Percentiles rank a stretch among this genome's conserved stretches.
phyloP scores from a whole-genome alignment of 345 rosid genomes.

The Lepidium aucheri region DNA sequence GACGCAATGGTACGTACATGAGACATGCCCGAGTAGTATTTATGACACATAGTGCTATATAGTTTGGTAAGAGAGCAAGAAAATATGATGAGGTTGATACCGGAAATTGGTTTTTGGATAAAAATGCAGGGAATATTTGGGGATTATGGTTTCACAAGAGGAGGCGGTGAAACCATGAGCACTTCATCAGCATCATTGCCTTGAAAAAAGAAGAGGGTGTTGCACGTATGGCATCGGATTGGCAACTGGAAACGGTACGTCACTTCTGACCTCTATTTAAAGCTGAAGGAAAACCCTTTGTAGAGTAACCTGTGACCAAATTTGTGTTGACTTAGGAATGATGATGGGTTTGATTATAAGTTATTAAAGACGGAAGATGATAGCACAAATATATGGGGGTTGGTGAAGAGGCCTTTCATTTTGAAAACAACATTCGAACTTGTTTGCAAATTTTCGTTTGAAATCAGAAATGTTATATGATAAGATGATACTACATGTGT shows the following conservation, averaged over 20 bases:
- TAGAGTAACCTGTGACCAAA: neutral
- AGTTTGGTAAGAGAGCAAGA: neutral
- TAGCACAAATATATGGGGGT: neutral
- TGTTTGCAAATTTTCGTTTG: neutral
- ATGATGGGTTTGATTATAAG: neutral
- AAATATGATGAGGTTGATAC: neutral
- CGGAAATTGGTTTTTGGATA: neutral
- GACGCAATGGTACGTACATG: constrained; percentile 65
- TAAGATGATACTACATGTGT: neutral
- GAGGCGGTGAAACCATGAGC: neutral
- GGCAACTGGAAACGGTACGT: constrained; percentile 2
- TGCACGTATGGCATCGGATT: constrained; percentile 11
- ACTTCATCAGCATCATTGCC: constrained; percentile 6
- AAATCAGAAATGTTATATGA: neutral
- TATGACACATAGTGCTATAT: neutral
- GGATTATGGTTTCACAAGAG: constrained; percentile 48
- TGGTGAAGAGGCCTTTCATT: constrained; percentile 6
- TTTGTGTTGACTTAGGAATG: neutral
- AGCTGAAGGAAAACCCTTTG: neutral
- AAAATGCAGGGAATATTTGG: constrained; percentile 53
- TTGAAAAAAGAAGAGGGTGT: constrained; percentile 16
- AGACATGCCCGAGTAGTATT: neutral
- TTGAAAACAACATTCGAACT: neutral
- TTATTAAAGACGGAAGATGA: constrained; percentile 2
- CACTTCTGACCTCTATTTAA: neutral